A percentile compares a stretch with the other conserved stretches of the same genome.
phyloP scores from a whole-genome alignment of 1,284 basidiomycete genomes.

The Cystobasidium pallidum region DNA sequence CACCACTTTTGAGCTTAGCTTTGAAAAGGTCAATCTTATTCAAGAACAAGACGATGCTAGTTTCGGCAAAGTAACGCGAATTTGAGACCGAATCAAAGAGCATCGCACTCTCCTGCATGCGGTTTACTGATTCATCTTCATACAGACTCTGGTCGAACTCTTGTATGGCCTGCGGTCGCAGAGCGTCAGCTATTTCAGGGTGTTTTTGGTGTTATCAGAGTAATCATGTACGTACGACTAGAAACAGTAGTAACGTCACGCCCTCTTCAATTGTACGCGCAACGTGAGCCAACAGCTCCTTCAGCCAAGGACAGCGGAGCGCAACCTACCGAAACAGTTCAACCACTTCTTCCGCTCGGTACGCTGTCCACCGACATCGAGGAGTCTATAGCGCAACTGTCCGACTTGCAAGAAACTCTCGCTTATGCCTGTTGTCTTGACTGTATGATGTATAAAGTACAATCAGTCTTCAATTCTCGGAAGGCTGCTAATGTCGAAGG shows the following conservation, averaged over 20 bases:
- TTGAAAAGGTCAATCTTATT: constrained; percentile 65
- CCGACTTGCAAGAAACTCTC: constrained; percentile 77
- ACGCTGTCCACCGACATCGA: constrained; percentile 87
- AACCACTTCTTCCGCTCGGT: constrained; percentile 80
- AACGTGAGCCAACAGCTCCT: too few species aligned
- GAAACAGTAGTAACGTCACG: constrained; percentile 75
- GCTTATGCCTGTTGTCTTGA: constrained; percentile 89
- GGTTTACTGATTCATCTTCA: constrained; percentile 43
- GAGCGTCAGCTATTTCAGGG: too few species aligned
- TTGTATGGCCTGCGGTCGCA: constrained; percentile 34
- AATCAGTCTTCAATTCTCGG: background rate
- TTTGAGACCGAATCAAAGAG: constrained; percentile 65
- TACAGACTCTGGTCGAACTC: constrained; percentile 44
- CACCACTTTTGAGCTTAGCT: constrained; percentile 34
- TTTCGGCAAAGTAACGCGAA: constrained; percentile 88
- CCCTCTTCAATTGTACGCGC: constrained; percentile 27
- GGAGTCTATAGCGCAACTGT: constrained; percentile 62
- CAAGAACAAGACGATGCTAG: constrained; percentile 88
- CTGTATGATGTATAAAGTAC: constrained; percentile 58
- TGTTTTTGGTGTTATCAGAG: background rate
- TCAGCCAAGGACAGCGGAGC: too few species aligned
- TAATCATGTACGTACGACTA: constrained; percentile 61
- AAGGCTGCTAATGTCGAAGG: background rate
- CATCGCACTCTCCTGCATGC: constrained; percentile 41
- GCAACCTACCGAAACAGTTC: constrained; percentile 38